These are phyloP conservation scores for Phaffia tasmanica DNA, from an alignment of 768 basidiomycete species.

Conservation along the genomic window DNA sequence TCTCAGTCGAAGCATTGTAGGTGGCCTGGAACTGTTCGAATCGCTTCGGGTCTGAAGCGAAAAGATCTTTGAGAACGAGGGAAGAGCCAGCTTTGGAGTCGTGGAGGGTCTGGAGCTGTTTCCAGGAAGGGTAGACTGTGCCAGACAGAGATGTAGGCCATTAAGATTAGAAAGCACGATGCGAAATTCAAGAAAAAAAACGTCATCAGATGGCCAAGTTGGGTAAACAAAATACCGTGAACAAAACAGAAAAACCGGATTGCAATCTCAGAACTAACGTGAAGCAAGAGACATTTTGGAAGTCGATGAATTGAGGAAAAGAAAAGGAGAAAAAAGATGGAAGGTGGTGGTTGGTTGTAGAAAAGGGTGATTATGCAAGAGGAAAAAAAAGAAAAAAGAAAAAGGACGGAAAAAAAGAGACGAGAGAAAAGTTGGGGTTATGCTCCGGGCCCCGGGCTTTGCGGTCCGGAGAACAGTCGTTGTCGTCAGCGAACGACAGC, in stretches of 20 bases:
- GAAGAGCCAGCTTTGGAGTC: constrained; percentile 52
- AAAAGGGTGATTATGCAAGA: background rate
- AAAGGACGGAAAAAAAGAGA: background rate
- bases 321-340: background rate
- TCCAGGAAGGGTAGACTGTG: constrained; percentile 77
- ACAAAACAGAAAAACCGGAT: background rate
- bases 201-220: background rate
- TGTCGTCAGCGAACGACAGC: too few relatives aligned
- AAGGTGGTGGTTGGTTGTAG: background rate
- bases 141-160: background rate
- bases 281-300: constrained; percentile 26
- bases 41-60: constrained; percentile 72
- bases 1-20: constrained; percentile 52
- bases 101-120: constrained; percentile 76
- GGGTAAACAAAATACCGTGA: background rate
- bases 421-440: background rate
- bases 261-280: background rate
- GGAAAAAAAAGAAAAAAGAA: background rate
- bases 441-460: background rate
- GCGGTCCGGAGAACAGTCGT: too few relatives aligned
- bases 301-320: background rate
- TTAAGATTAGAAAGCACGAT: background rate
- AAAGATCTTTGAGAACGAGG: constrained; percentile 84
- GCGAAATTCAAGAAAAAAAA: background rate
- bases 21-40: constrained; percentile 50